Evolutionary conservation across 768 basidiomycete genomes (phyloP).

Genomic region (Tephrocybe sp.): DNA sequence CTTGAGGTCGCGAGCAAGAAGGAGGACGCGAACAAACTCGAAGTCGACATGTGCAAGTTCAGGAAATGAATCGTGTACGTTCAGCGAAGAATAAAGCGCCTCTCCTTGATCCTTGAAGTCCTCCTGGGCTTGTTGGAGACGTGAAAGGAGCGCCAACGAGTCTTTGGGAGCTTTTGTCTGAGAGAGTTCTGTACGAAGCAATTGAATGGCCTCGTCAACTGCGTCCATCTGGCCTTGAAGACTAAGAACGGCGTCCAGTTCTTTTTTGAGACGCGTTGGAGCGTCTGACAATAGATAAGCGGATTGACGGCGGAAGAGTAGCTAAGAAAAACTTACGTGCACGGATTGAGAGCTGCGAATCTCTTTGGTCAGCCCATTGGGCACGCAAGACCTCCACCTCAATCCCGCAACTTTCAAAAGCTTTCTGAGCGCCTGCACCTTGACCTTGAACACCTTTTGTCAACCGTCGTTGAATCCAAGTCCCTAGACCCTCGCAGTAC

Average conservation of each 20-base stretch:
- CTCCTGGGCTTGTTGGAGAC: slow-evolving; percentile 21
- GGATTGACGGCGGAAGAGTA: neutral
- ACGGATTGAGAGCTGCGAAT: neutral
- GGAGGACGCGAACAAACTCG: slow-evolving; percentile 28
- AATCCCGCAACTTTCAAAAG: neutral
- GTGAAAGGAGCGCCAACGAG: slow-evolving; percentile 14
- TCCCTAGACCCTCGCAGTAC: too few species aligned
- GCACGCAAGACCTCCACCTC: neutral
- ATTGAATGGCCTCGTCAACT: slow-evolving; percentile 21
- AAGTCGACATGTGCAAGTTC: slow-evolving; percentile 28
- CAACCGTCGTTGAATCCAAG: too few species aligned
- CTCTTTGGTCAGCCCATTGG: neutral
- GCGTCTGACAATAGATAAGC: neutral
- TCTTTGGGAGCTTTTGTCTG: neutral
- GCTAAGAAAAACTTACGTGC: neutral
- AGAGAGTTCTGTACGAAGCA: neutral
- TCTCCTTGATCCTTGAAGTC: slow-evolving; percentile 24
- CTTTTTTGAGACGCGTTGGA: neutral
- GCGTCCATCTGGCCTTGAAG: too few species aligned
- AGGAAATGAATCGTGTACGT: slow-evolving; percentile 29
- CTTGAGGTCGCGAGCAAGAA: slow-evolving; percentile 36
- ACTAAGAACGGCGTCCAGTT: neutral
- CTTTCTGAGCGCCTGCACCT: neutral
- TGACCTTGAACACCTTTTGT: neutral
- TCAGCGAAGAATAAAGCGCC: slow-evolving; percentile 31